These are phyloP conservation scores for Exophiala oligosperma DNA, from an alignment of 2,329 filamentous ascomycete genomes.

Conservation along the genomic window DNA sequence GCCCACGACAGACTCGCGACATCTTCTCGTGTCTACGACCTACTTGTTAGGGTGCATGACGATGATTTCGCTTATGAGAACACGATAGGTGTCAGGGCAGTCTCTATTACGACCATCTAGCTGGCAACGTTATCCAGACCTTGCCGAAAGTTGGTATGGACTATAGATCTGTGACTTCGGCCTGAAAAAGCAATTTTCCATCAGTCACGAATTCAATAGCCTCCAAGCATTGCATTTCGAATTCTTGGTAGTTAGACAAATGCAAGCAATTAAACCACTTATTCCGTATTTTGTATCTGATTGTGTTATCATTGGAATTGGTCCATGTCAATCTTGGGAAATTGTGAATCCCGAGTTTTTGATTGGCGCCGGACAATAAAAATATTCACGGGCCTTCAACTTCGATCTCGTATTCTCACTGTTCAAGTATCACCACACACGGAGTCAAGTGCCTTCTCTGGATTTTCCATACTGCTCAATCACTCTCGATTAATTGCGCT, in stretches of 20 bases:
- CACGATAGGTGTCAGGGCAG: slow-evolving; percentile 14
- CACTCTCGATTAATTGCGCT: neutral
- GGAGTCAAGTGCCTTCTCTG: no score
- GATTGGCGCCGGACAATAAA: neutral
- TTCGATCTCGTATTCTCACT: neutral
- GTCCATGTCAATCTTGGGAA: neutral
- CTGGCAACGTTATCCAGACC: slow-evolving; percentile 10
- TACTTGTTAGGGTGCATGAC: slow-evolving; percentile 6
- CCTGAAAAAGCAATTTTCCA: slow-evolving; percentile 19
- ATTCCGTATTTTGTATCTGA: neutral
- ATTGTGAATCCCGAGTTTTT: neutral
- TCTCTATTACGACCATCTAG: slow-evolving; percentile 19
- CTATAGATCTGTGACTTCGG: slow-evolving; percentile 19
- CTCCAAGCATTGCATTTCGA: slow-evolving; percentile 16
- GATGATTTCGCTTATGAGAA: slow-evolving; percentile 15
- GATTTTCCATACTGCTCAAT: neutral
- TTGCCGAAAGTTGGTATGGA: slow-evolving; percentile 16
- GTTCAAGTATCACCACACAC: neutral
- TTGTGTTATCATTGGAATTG: neutral
- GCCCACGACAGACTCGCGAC: slow-evolving; percentile 10
- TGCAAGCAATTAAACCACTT: slow-evolving; percentile 17
- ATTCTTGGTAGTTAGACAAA: slow-evolving; percentile 26
- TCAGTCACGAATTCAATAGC: slow-evolving; percentile 17
- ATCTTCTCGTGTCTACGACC: slow-evolving; percentile 16
- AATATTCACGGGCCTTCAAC: neutral